Evolutionary conservation across 129 eudicot genomes (phyloP), one percentile per base, ranked within the genome.

Genomic region (Tanacetum coccineum): DNA sequence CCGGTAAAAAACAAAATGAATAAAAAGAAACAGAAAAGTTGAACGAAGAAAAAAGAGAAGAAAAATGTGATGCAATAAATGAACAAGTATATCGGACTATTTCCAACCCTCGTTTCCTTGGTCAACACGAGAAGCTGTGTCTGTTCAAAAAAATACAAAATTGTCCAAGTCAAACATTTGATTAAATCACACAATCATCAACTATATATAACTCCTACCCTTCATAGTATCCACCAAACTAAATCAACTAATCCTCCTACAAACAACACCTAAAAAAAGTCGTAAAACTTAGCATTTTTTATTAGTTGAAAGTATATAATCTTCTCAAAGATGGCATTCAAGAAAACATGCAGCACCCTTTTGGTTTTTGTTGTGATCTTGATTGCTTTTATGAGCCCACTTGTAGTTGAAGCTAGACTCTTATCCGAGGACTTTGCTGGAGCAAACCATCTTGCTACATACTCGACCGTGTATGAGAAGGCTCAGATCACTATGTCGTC

Each of bases 381-480:
- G 48, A 32, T 67, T 52, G 48, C 48, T 67, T 14, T 75, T 17
- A 61, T 67, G 74, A 67, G 73, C 40, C 57, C 63, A 48, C 13
- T 21, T 18, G 76, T 56, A 3, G 74, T 71, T 47, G 58, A 73
- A 48, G 68, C 70, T 50, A 72, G 81, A 66, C 46, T 73, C 50
- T 72, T 78, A 63, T 66, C 70, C 12, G 81, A 78, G 15, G 81
- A 78, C 56, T 78, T 78, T 66, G 53, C 66, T 0, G 51, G 12
- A 1, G 47, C 74, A 1, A 72, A 65, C 73, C 70, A 78, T 47
- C 78, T 66, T 59, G 61, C 78, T 15, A 66, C 78, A 3, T 76
- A 76, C 52, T 62, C 80, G 30, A 32, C 60, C 4, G 59, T 55
- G 30, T 78, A 78, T 30, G 74, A 72, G 53, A 72, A 78, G 50